Base-by-base conservation (phyloP, 148 eudicot species). In the Fagopyrum esculentum region DNA sequence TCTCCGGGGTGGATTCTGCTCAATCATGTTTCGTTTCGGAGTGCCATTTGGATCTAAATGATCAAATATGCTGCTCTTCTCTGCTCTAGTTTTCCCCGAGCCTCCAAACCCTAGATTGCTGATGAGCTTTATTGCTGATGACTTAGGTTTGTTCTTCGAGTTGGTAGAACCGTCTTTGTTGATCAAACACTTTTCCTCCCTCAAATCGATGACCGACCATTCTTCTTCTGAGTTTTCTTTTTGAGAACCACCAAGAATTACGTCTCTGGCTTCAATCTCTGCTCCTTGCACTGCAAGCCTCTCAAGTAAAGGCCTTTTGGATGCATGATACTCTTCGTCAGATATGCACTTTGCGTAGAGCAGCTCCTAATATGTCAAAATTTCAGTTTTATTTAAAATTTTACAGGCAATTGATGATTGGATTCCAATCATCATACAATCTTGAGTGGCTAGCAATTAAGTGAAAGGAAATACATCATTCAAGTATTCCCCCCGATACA, bases 211-310 rank as follows among this genome's bases (percentile, higher is more conserved):
- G 0, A 75, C 89, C 8, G 98, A 92, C 98, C 96, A 94, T 51
- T 82, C 90, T 40, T 88, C 93, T 13, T 83, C 85, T 9, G 82
- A 69, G 49, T 74, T 83, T 78, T 61, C 78, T 60, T 82, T 89
- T 26, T 73, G 80, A 9, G 75, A 59, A 6, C 69, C 57, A 43
- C 86, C 89, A 49, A 84, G 73, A 57, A 81, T 82, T 51, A 94
- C 88, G 29, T 88, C 89, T 63, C 77, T 88, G 5, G 90, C 84
- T 70, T 83, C 89, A 17, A 90, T 86, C 79, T 86, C 86, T 0
- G 87, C 97, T 78, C 98, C 98, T 84, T 91, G 98, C 71, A 85
- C 86, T 44, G 97, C 93, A 50, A 92, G 82, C 75, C 96, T 84
- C 80, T 94, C 91, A 57, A 94, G 82, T 72, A 94, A 71, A n/a